Conservation (phyloP, 1,284 basidiomycete species). For the Leccinum huronense region DNA sequence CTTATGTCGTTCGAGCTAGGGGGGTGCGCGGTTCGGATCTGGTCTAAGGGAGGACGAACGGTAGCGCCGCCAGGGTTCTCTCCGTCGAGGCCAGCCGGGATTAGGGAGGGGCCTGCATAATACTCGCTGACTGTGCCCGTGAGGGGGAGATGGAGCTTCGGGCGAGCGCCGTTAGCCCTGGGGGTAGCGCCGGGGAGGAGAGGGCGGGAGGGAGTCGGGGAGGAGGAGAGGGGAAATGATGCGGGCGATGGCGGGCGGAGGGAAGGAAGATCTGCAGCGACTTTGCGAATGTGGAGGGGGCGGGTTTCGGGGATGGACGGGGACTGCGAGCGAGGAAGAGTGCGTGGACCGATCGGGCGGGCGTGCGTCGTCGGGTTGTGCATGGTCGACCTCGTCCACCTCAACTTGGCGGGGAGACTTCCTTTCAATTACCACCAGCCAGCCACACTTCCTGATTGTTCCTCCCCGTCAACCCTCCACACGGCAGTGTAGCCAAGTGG, state of each 20-base stretch:
- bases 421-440: neutral
- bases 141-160: constrained; percentile 35
- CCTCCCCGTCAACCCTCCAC: rapidly evolving
- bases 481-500: constrained; percentile 61
- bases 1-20: constrained; percentile 40
- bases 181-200: constrained; percentile 30
- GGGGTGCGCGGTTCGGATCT: constrained; percentile 34
- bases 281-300: constrained; percentile 45
- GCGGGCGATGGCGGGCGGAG: constrained; percentile 39
- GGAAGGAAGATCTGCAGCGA: constrained; percentile 28
- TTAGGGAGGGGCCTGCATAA: constrained; percentile 33
- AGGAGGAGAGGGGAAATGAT: constrained; percentile 36
- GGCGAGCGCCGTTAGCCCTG: constrained; percentile 29
- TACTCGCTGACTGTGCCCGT: constrained; percentile 31
- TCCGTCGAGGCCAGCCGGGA: constrained; percentile 35
- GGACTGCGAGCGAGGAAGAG: constrained; percentile 46
- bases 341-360: constrained; percentile 62
- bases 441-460: neutral
- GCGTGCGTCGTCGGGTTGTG: constrained; percentile 34
- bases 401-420: neutral
- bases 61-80: constrained; percentile 52
- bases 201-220: constrained; percentile 33
- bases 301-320: constrained; percentile 42
- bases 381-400: constrained; percentile 33
- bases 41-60: constrained; percentile 52